phyloP scores from a whole-genome alignment of 208 protist genomes.

The Herpetomonas samuelpessoai region DNA sequence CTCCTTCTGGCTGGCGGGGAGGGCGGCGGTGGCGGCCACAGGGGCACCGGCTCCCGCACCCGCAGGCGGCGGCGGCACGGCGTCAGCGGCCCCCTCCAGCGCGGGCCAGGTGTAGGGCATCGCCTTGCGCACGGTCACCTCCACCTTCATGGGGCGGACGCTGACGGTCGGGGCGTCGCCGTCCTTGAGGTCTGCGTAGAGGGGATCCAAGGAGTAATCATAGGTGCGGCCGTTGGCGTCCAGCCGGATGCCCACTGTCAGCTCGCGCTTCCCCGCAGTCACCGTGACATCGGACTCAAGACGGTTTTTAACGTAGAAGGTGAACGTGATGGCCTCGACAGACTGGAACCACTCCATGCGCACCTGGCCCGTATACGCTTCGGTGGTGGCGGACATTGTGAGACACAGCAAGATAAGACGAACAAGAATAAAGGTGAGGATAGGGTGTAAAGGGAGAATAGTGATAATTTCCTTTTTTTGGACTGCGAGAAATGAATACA shows the following conservation, averaged over 20 bases:
- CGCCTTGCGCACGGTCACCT: constrained; percentile 64
- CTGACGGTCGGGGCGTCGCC: constrained; percentile 24
- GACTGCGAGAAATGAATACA: not conserved
- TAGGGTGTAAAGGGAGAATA: constrained; percentile 7
- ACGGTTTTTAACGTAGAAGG: constrained; percentile 85
- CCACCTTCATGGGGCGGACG: constrained; percentile 87
- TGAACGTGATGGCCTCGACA: constrained; percentile 52
- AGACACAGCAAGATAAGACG: not conserved
- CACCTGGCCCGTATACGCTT: constrained; percentile 47
- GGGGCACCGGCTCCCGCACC: not conserved
- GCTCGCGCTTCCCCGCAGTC: constrained; percentile 12
- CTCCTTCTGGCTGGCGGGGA: constrained; percentile 35
- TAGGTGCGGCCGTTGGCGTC: constrained; percentile 68
- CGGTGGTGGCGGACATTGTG: constrained; percentile 17
- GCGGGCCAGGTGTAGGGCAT: constrained; percentile 64
- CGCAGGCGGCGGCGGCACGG: constrained; percentile 6
- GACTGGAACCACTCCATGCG: constrained; percentile 92
- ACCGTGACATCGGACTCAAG: constrained; percentile 53
- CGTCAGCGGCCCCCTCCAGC: constrained; percentile 38
- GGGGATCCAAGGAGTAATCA: constrained; percentile 51
- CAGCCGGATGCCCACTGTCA: constrained; percentile 61
- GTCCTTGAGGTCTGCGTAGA: constrained; percentile 49
- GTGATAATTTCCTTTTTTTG: constrained; percentile 15
- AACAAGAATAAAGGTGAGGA: constrained; percentile 4
- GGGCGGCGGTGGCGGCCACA: constrained; percentile 1